Evolutionary conservation across 176 grass and related monocot species (phyloP).

Genomic region (Secale cereale): DNA sequence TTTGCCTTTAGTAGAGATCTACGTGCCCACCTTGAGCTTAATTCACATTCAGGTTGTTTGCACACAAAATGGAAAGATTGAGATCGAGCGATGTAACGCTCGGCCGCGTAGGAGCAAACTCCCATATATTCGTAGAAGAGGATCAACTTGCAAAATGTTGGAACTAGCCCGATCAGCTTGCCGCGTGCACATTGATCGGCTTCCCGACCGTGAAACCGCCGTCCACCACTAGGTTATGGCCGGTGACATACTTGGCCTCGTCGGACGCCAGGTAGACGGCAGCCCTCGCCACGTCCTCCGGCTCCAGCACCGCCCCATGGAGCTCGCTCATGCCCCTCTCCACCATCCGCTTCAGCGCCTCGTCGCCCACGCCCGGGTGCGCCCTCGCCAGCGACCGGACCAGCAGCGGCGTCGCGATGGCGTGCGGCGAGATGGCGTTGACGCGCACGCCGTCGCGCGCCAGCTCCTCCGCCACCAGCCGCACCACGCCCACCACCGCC

Average conservation of each 20-base stretch:
- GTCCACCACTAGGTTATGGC: conserved; percentile 42
- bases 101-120: no score
- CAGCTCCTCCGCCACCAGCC: conserved; percentile 24
- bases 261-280: conserved; percentile 52
- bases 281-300: conserved; percentile 46
- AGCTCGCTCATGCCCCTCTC: conserved; percentile 34
- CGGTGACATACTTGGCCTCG: conserved; percentile 41
- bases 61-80: no score
- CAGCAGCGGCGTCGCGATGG: conserved; percentile 42
- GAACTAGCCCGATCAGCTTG: background rate
- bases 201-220: conserved; percentile 47
- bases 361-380: conserved; percentile 21
- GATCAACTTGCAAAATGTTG: background rate
- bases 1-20: no score
- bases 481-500: conserved; percentile 11
- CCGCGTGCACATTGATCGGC: background rate
- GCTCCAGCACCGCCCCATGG: conserved; percentile 26
- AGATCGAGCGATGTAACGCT: no score
- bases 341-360: conserved; percentile 29
- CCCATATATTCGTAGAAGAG: no score
- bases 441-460: conserved; percentile 38
- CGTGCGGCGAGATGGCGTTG: conserved; percentile 44
- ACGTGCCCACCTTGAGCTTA: no score
- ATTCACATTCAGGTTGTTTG: no score
- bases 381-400: conserved; percentile 7